Base-by-base conservation (phyloP, 2,329 filamentous ascomycete species). In the Ophiostoma novo-ulmi region DNA sequence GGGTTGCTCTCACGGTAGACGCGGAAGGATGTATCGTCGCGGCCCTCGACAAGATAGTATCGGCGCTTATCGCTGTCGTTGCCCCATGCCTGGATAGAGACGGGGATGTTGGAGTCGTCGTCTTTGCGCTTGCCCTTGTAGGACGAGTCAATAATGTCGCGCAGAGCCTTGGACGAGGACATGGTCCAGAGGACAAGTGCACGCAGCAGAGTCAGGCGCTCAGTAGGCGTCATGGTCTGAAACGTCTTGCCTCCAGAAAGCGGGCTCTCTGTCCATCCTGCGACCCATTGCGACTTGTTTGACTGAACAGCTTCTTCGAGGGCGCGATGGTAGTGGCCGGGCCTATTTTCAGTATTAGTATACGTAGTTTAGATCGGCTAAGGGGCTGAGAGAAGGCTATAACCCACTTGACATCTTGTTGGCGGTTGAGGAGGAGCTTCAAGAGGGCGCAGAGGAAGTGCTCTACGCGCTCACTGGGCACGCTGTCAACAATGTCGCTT, bases 391-490 rank as follows among this genome's bases (percentile, higher is more conserved):
- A 26, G 13, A 44, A 14, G 22, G 8, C 3, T 22, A 11, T 14
- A 65, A 73, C 93, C 81, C 87, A 98, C 95, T 99, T 97, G 78
- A 98, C 92, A 81, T 97, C 94, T 79, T 99, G 97, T 84, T 99
- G 98, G 80, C 95, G 90, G 80, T 99, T 99, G 77, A 99, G 85
- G 70, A 97, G 87, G 76, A 99, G 84, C 41, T 91, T 90, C 64
- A 99, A 84, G 74, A 99, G 81, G 73, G 93, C 93, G 83, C 96
- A 99, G 36, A 99, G 84, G 71, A 99, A 88, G 75, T 89, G 87
- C 82, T 98, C 94, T 66, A 92, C 89, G 77, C 94, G 90, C 77
- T 96, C 90, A 76, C 93, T 92, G 2, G 94, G 94, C 31, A 89
- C 81, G 67, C 85, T 81, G 78, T 94, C 92, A 73, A 89, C 88